phyloP scores from a whole-genome alignment of 2,329 filamentous ascomycete species.

The Anthostomella pinea region DNA sequence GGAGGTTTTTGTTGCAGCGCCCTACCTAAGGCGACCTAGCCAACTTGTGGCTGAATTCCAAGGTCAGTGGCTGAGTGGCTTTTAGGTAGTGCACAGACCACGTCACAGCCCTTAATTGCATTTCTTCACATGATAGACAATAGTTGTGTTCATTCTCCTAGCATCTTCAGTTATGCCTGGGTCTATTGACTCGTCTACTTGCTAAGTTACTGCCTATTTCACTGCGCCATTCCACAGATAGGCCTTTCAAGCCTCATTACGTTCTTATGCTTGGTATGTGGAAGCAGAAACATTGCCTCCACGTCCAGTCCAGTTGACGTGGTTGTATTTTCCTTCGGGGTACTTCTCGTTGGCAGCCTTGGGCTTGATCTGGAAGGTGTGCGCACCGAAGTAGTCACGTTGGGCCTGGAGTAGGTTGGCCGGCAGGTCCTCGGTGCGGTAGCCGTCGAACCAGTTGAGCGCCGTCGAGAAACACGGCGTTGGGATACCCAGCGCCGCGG shows the following conservation, averaged over 20 bases:
- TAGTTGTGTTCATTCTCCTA: no score
- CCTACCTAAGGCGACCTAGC: not conserved
- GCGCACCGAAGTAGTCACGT: constrained; percentile 98
- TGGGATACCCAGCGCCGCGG: constrained; percentile 90
- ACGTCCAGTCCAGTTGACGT: constrained; percentile 99
- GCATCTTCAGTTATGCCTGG: no score
- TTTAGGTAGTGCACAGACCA: no score
- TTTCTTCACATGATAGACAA: no score
- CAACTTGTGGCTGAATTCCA: constrained; percentile 3
- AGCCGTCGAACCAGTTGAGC: constrained; percentile 97
- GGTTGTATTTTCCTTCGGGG: constrained; percentile 81
- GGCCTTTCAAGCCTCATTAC: no score
- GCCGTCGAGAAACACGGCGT: constrained; percentile 96
- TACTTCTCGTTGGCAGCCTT: constrained; percentile 76
- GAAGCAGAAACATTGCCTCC: constrained; percentile 96
- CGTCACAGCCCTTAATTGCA: no score
- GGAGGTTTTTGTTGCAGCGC: constrained; percentile 6
- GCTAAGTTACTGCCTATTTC: constrained; percentile 6
- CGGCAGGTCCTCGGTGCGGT: constrained; percentile 94
- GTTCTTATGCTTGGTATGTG: constrained; percentile 93
- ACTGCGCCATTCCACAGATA: constrained; percentile 4
- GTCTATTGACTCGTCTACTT: constrained; percentile 13
- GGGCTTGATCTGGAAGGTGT: constrained; percentile 87
- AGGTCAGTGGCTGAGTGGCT: not conserved
- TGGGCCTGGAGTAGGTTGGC: constrained; percentile 98